Percentiles rank a stretch among this genome's conserved stretches.
Evolutionary conservation across 768 basidiomycete genomes (phyloP).

Genomic region (Trametes elegans): DNA sequence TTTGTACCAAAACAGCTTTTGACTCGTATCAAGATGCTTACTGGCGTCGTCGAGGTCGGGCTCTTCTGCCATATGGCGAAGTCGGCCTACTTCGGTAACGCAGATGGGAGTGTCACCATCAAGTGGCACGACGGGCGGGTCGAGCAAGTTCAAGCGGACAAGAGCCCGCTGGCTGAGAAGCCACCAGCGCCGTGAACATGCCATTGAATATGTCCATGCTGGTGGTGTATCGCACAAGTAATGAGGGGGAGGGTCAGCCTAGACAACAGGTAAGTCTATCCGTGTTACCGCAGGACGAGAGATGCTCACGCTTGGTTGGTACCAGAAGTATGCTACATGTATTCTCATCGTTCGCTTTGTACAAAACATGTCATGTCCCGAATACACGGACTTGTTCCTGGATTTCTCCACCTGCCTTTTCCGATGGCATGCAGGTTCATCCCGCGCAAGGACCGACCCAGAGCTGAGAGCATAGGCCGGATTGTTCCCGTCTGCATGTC

Average conservation of each 20-base stretch:
- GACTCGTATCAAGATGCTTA: constrained; percentile 84
- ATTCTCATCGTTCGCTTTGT: constrained; percentile 4
- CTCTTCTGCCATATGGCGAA: constrained; percentile 92
- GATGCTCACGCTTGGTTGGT: neutral
- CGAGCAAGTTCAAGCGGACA: constrained; percentile 30
- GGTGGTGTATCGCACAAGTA: neutral
- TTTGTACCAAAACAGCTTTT: no score
- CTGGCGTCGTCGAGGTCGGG: constrained; percentile 98
- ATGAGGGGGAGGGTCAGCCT: neutral
- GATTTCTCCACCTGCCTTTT: neutral
- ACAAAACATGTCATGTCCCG: neutral
- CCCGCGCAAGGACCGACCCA: no score
- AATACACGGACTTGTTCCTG: neutral
- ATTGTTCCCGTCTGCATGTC: no score
- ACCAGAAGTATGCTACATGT: constrained; percentile 7
- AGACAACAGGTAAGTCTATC: neutral
- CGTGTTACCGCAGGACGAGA: neutral
- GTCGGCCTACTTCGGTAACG: constrained; percentile 95
- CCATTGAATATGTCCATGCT: no score
- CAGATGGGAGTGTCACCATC: constrained; percentile 73
- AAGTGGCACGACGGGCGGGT: constrained; percentile 51
- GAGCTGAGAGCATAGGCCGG: no score
- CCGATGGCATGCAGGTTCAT: no score
- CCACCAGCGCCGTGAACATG: neutral
- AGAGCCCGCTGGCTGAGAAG: constrained; percentile 8